A percentile compares a stretch with the other conserved stretches of the same genome.
phyloP scores from a whole-genome alignment of 176 grass and related monocot genomes.

The Areca catechu region DNA sequence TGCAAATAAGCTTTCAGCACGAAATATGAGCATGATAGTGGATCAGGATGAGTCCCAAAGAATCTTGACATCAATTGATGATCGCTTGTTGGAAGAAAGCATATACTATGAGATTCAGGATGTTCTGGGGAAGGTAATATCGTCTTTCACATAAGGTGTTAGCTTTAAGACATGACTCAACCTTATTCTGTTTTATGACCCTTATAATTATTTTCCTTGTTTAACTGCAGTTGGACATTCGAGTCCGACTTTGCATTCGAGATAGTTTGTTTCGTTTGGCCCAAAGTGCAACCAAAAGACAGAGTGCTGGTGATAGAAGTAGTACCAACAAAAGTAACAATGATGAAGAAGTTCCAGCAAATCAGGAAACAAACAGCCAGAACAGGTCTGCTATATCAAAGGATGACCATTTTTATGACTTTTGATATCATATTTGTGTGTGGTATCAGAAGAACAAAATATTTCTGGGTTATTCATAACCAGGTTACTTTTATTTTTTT shows the following conservation, averaged over 20 bases:
- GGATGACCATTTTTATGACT: too few species aligned
- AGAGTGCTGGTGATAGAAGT: conserved; percentile 56
- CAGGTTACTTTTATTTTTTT: too few species aligned
- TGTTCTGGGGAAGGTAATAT: conserved; percentile 47
- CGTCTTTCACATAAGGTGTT: conserved; percentile 2
- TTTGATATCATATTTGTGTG: too few species aligned
- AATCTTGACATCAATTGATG: conserved; percentile 34
- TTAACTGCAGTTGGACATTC: conserved; percentile 52
- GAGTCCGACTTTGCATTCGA: conserved; percentile 57
- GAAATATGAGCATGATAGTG: conserved; percentile 25
- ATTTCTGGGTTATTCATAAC: too few species aligned
- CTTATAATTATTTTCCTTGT: too few species aligned
- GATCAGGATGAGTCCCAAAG: conserved; percentile 24
- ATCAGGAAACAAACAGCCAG: conserved; percentile 26
- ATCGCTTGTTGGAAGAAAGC: conserved; percentile 44
- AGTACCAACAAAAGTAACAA: conserved; percentile 39
- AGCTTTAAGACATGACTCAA: too few species aligned
- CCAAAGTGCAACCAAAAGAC: conserved; percentile 61
- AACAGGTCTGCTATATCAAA: conserved; percentile 28
- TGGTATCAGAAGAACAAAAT: too few species aligned
- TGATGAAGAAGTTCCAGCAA: conserved; percentile 44
- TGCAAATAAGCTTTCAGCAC: conserved; percentile 20
- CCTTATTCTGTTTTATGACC: too few species aligned
- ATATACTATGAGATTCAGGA: conserved; percentile 63
- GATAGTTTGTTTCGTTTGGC: conserved; percentile 88